Base-by-base conservation (phyloP, 176 grass and related monocot genomes). In the Saccharum officinarum region DNA sequence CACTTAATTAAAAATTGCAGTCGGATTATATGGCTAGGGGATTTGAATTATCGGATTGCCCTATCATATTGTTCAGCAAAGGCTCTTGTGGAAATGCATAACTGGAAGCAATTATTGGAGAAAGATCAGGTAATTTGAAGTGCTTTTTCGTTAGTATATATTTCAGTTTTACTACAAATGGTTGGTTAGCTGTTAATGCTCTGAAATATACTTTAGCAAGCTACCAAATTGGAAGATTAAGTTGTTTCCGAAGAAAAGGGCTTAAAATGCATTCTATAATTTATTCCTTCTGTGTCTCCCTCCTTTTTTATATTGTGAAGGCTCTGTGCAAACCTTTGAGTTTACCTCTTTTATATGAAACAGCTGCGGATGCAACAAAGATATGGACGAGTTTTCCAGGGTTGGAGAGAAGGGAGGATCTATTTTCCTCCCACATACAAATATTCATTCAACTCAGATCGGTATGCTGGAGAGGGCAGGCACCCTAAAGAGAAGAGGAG, bases 341-440 rank as follows among this genome's bases (percentile, higher is more conserved):
- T 86, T 84, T 80, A n/a, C 82, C 70, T 77, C 76, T 67, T 89
- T 10, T 50, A 17, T 50, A 50, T 54, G 77, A 40, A 84, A 82
- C 89, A 97, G 94, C 94, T 97, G 59, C 90, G 92, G 42, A 97
- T 97, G 83, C 89, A 97, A 82, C 89, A 83, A 88, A 92, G 94
- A 80, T 94, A 73, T 76, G 94, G 94, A 40, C 80, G 94, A 52
- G 89, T 97, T 92, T 97, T 97, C 73, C 80, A 85, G 72, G 94
- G 94, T 50, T 97, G 94, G 94, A 97, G 82, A 78, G 94, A 97
- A 94, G 94, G 94, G 62, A 93, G 91, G 26, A 97, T 97, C 44
- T 97, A 94, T 87, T 97, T 97, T 85, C 94, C 94, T 57, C 94
- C 94, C 28, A 97, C 94, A 30, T 97, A 97, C 57, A 97, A 97